Base-by-base conservation (phyloP, 2,329 filamentous ascomycete species). In the Pseudocercospora vitis region DNA sequence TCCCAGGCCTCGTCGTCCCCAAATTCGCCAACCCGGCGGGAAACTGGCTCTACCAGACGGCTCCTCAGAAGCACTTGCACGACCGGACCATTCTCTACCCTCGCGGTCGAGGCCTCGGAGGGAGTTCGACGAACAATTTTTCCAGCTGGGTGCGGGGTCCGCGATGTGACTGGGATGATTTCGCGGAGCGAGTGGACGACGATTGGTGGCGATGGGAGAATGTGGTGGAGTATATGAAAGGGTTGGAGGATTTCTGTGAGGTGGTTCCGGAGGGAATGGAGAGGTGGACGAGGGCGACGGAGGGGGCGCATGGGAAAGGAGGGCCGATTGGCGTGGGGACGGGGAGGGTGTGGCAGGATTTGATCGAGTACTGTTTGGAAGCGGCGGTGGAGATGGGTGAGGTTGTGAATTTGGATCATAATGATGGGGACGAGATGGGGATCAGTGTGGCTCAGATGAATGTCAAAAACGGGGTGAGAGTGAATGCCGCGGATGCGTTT, bases 101-200 rank as follows among this genome's bases (percentile, higher is more conserved):
- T 3, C 28, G 50, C 9, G 50, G 50, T 14, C 21, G 26, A 12
- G 50, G 50, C 2, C 19, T 48, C 40, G 73, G 74, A 9, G 73
- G 73, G 0, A 68, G 66, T 18, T 59, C 51, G 19, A 71, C 67
- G 0, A 74, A 75, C 40, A 76, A 76, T 50, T 72, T 71, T 48
- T 45, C 68, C 5, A 68, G 69, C 60, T 66, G 68, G 52, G 64
- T 71, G 18, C 48, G 48, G 3, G 48, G 48, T 4, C 33, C 48
- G 33, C 4, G 5, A 19, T 50, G 48, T 44, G 48, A 50, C 29
- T 50, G 19, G 21, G 48, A 50, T 9, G 48, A 26, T 19, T 50
- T 32, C 33, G 48, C 48, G 16, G 48, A 2, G n/a, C 11, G 19
- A 4, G 48, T 44, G 12, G 48, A 21, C 2, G 48, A 50, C 21